Evolutionary conservation across 352 stramenopile species (phyloP), one percentile per base, ranked within the genome.

Genomic region (Globisporangium camurandrum): DNA sequence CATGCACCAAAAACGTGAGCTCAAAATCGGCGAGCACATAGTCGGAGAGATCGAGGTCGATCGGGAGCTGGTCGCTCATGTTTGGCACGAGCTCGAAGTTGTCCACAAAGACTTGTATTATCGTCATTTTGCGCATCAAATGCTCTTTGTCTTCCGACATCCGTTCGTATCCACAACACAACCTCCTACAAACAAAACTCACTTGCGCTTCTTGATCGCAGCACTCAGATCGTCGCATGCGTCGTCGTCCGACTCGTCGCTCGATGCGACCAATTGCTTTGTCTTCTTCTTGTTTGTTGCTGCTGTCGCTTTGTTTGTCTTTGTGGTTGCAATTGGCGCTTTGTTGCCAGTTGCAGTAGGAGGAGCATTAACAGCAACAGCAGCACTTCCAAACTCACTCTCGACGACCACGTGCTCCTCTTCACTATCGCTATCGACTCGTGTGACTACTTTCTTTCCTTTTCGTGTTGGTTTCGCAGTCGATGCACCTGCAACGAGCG

Each of bases 341-440:
- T 33, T 27, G 43, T 23, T 31, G 33, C 57, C 51, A 45, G n/a
- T n/a, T n/a, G n/a, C n/a, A n/a, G n/a, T n/a, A n/a, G n/a, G n/a
- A n/a, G n/a, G n/a, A n/a, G n/a, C n/a, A n/a, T n/a, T n/a, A n/a
- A n/a, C n/a, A n/a, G n/a, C 4, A 22, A 11, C 22, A n/a, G 39
- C 36, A 1, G 9, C 31, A 17, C 33, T 59, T 10, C 42, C 52
- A 52, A 88, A 92, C 61, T 92, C 81, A 47, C 78, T 92, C 57
- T 88, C 70, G 46, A 92, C 64, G 28, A 88, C 62, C 20, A 83
- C 71, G 38, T 62, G 66, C 50, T 88, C 71, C 51, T 88, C 77
- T 59, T 92, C 81, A 33, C 78, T 86, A 51, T 88, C 76, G 53
- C 50, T 34, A 34, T 34, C 30, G 14, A 34, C 30, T 34, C 30